A percentile compares a stretch with the other conserved stretches of the same genome.
Evolutionary conservation across 306 rosid genomes (phyloP).

Genomic region (Trichosanthes cucumerina): DNA sequence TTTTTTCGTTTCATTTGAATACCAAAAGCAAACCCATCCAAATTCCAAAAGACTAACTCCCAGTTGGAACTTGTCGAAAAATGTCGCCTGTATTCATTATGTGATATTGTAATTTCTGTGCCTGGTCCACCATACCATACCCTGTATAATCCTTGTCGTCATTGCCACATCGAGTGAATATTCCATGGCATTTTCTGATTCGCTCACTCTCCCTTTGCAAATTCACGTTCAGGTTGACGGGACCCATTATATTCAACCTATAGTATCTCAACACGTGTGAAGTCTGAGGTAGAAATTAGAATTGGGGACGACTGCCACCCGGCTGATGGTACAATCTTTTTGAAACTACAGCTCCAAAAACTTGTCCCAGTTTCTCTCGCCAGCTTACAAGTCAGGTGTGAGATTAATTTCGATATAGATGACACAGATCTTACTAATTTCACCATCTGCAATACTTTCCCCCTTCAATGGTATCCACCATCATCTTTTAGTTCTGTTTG

Average conservation of each 20-base stretch:
- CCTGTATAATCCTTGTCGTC: neutral
- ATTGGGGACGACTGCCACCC: neutral
- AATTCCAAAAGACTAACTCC: neutral
- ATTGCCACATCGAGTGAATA: neutral
- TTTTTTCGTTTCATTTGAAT: too few species aligned
- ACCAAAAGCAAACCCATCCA: neutral
- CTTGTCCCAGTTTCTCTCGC: neutral
- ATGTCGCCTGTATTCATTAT: neutral
- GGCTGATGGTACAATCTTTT: neutral
- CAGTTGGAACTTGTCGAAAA: neutral
- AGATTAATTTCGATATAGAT: neutral
- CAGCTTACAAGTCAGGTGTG: neutral
- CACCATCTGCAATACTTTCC: neutral
- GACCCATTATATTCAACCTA: neutral
- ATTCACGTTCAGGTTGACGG: neutral
- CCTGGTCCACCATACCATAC: neutral
- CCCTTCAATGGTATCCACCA: neutral
- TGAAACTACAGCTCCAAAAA: neutral
- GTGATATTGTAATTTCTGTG: neutral
- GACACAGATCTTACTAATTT: conserved; percentile 3
- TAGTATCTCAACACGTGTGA: neutral
- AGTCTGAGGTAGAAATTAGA: neutral
- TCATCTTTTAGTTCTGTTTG: neutral
- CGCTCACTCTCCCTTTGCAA: neutral
- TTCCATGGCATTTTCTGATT: conserved; percentile 2